These are phyloP conservation scores for Pestalotiopsis sp. DNA, from an alignment of 2,329 filamentous ascomycete species.

Conservation along the genomic window DNA sequence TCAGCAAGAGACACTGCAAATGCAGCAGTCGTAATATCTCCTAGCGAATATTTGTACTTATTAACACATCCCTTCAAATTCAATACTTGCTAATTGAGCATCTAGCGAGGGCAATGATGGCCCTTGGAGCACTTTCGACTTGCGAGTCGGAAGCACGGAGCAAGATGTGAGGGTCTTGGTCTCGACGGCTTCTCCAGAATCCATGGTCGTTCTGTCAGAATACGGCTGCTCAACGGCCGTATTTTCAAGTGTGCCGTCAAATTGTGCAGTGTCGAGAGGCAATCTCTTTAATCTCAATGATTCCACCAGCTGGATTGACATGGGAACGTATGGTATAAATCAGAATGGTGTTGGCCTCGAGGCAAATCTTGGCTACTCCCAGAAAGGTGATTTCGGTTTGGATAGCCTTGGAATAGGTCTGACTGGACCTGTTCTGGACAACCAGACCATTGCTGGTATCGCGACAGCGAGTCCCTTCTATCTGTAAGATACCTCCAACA, in stretches of 20 bases:
- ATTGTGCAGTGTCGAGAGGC: conserved; percentile 39
- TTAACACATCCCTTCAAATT: background rate
- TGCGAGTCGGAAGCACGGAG: conserved; percentile 39
- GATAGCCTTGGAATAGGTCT: conserved; percentile 34
- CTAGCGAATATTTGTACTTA: conserved; percentile 41
- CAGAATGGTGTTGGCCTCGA: conserved; percentile 38
- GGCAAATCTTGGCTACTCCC: conserved; percentile 38
- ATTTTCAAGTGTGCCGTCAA: conserved; percentile 33
- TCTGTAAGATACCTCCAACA: conserved; percentile 29
- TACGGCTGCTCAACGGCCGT: conserved; percentile 33
- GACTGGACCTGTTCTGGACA: conserved; percentile 32
- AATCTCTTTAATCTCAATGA: conserved; percentile 35
- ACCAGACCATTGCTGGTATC: conserved; percentile 36
- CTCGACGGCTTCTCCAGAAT: conserved; percentile 40
- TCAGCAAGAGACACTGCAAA: background rate
- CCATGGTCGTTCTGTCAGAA: conserved; percentile 35
- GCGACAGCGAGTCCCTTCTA: conserved; percentile 38
- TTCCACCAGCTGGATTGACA: conserved; percentile 37
- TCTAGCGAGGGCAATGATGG: conserved; percentile 42
- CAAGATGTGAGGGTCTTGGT: conserved; percentile 39
- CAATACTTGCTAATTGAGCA: conserved; percentile 19
- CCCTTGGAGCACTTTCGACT: conserved; percentile 41
- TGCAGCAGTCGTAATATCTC: conserved; percentile 29
- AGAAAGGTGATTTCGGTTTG: conserved; percentile 29
- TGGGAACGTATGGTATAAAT: conserved; percentile 38